Conservation (phyloP, 2,329 filamentous ascomycete species). For the Botrytis cinerea region DNA sequence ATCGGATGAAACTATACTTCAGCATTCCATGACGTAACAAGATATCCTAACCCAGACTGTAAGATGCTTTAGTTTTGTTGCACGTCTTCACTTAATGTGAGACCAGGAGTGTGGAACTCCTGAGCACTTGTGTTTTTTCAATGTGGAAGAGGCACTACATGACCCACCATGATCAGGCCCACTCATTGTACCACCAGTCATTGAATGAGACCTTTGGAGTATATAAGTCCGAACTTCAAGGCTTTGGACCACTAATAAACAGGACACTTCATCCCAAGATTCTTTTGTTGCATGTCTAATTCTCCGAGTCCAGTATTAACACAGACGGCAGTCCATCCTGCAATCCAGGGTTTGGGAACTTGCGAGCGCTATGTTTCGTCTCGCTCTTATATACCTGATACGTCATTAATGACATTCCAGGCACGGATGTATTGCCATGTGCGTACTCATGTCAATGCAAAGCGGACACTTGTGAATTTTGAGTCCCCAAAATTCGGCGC, state of each 20-base stretch:
- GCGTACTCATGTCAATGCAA: neutral
- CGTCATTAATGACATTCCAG: neutral
- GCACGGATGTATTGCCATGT: neutral
- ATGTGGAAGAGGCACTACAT: neutral
- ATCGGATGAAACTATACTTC: neutral
- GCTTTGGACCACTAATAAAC: neutral
- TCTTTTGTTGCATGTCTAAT: slow-evolving; percentile 23
- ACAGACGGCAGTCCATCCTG: neutral
- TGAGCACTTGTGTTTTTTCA: neutral
- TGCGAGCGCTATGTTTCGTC: neutral
- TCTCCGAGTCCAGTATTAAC: slow-evolving; percentile 4
- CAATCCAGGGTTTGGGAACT: neutral
- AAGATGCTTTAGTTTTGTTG: neutral
- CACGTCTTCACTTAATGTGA: slow-evolving; percentile 8
- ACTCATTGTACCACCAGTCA: neutral
- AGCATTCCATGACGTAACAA: neutral
- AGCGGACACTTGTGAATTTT: neutral
- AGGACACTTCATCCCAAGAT: neutral
- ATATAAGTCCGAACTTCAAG: neutral
- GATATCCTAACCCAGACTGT: neutral
- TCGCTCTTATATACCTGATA: neutral
- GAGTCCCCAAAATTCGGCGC: too few species aligned
- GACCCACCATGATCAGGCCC: neutral
- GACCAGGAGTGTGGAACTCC: neutral
- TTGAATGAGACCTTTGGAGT: neutral